Evolutionary conservation across 495 filamentous ascomycete genomes (phyloP).

Genomic region (Penicillium fimorum): DNA sequence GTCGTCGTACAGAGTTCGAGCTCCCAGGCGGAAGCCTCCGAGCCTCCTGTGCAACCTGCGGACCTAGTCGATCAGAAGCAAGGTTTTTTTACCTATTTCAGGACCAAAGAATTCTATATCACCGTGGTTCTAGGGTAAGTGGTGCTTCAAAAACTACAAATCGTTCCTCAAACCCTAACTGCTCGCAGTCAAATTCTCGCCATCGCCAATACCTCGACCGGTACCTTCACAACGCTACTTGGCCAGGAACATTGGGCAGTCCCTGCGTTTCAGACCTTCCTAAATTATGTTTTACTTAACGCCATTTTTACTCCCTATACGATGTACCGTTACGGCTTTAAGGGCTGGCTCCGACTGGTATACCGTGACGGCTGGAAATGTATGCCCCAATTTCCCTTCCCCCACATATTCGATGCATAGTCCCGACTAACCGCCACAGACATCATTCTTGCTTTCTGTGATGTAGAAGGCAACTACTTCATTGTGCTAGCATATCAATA

Average conservation of each 20-base stretch:
- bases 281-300: conserved; percentile 87
- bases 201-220: conserved; percentile 83
- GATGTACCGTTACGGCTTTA: conserved; percentile 76
- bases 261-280: conserved; percentile 95
- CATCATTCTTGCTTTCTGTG: conserved; percentile 84
- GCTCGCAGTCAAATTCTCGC: conserved; percentile 70
- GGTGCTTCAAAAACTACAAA: not conserved
- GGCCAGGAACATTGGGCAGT: conserved; percentile 68
- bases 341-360: conserved; percentile 62
- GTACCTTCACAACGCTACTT: conserved; percentile 82
- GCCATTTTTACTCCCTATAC: conserved; percentile 80
- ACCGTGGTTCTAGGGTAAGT: conserved; percentile 71
- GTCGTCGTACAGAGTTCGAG: conserved; percentile 20
- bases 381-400: conserved; percentile 21
- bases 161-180: not conserved
- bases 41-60: conserved; percentile 20
- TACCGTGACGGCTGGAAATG: conserved; percentile 82
- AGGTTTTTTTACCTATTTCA: conserved; percentile 75
- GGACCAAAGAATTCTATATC: conserved; percentile 83
- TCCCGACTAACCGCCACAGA: conserved; percentile 39
- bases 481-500: conserved; percentile 92
- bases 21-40: conserved; percentile 16
- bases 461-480: conserved; percentile 98
- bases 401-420: not conserved
- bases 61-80: conserved; percentile 47